Evolutionary conservation across 1,284 basidiomycete genomes (phyloP).

Genomic region (Paramarasmius palmivorus): DNA sequence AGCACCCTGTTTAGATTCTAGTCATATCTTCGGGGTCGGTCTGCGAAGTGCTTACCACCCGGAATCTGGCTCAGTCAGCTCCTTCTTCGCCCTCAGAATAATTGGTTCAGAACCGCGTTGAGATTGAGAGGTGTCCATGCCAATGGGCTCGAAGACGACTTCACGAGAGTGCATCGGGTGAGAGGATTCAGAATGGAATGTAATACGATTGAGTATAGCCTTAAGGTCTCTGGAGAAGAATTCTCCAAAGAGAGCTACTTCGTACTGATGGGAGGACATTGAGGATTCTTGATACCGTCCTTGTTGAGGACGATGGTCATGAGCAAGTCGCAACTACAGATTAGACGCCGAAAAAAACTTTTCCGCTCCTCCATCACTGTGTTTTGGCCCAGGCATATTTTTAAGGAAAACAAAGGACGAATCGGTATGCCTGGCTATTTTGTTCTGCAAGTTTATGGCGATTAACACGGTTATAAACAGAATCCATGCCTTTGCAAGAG

Average conservation of each 20-base stretch:
- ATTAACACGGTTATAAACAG: no score
- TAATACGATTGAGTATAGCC: slow-evolving; percentile 73
- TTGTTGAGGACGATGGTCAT: no score
- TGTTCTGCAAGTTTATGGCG: no score
- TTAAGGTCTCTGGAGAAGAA: slow-evolving; percentile 64
- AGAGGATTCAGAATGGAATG: slow-evolving; percentile 73
- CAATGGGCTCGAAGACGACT: slow-evolving; percentile 73
- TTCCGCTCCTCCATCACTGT: no score
- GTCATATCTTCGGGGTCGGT: no score
- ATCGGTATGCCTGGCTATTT: no score
- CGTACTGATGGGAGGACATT: slow-evolving; percentile 61
- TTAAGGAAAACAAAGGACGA: no score
- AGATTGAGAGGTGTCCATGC: slow-evolving; percentile 30
- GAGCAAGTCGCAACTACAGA: no score
- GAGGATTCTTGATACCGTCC: no score
- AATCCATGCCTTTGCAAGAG: slow-evolving; percentile 66
- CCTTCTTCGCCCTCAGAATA: slow-evolving; percentile 70
- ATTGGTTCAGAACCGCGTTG: slow-evolving; percentile 19
- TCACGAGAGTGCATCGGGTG: slow-evolving; percentile 69
- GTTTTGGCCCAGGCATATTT: no score
- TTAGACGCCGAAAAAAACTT: neutral
- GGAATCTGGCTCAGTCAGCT: slow-evolving; percentile 55
- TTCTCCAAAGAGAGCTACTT: slow-evolving; percentile 77
- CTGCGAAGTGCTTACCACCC: no score
- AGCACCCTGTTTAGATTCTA: slow-evolving; percentile 66